These are phyloP conservation scores for Psidium guajava DNA, from an alignment of 345 rosid species.

Conservation along the genomic window DNA sequence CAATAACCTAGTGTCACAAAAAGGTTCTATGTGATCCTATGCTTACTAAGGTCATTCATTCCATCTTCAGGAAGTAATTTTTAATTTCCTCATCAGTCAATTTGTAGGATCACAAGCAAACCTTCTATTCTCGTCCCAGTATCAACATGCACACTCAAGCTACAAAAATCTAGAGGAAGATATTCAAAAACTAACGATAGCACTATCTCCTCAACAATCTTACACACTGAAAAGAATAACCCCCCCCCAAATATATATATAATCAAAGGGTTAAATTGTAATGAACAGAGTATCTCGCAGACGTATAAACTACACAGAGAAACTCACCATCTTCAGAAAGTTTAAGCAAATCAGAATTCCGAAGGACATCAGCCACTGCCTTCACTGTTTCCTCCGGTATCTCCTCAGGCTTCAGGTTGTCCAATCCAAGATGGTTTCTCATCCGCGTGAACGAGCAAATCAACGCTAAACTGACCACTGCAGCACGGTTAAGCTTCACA, in stretches of 20 bases:
- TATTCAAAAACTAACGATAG: not conserved
- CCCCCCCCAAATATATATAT: not conserved
- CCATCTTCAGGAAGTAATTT: not conserved
- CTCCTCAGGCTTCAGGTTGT: conserved; percentile 53
- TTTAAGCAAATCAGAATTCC: conserved; percentile 58
- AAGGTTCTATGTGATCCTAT: not conserved
- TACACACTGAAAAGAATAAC: not conserved
- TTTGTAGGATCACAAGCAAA: not conserved
- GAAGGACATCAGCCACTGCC: conserved; percentile 76
- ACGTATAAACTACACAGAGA: not conserved
- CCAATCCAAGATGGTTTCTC: conserved; percentile 69
- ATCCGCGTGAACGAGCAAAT: conserved; percentile 89
- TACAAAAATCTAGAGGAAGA: not conserved
- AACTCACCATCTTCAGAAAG: conserved; percentile 83
- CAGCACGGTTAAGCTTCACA: conserved; percentile 25
- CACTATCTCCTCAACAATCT: not conserved
- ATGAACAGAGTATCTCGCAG: not conserved
- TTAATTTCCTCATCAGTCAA: not conserved
- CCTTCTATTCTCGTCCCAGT: not conserved
- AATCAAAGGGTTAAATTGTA: not conserved
- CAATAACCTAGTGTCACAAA: not conserved
- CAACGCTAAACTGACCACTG: conserved; percentile 84
- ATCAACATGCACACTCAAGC: not conserved
- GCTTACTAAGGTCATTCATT: not conserved
- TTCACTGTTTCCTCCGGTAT: conserved; percentile 59